Percentiles rank a stretch among this genome's conserved stretches.
Conservation (phyloP, 345 rosid genomes). For the Syzygium aromaticum region DNA sequence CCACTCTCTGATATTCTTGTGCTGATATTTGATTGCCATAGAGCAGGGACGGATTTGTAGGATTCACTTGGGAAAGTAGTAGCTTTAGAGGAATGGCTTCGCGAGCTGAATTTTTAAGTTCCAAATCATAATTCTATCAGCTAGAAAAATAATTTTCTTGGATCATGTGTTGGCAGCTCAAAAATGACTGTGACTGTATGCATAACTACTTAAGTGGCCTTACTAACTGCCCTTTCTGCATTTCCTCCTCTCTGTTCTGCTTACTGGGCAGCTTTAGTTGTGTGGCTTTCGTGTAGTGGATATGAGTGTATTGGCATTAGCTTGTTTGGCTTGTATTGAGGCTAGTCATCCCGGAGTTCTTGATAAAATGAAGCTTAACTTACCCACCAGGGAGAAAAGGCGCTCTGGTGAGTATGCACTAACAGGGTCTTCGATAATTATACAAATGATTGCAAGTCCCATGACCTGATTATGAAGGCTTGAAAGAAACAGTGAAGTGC, state of each 20-base stretch:
- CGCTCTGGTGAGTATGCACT: background rate
- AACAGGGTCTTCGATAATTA: background rate
- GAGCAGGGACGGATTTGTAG: background rate
- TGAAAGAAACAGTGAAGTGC: background rate
- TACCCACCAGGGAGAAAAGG: background rate
- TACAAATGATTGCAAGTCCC: background rate
- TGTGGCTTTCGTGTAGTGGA: background rate
- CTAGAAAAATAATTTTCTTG: background rate
- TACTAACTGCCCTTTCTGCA: background rate
- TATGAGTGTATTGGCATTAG: background rate
- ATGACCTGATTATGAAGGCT: background rate
- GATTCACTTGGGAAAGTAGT: background rate
- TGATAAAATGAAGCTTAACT: background rate
- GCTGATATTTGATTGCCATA: background rate
- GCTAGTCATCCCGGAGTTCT: background rate
- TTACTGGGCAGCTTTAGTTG: background rate
- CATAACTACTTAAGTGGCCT: background rate
- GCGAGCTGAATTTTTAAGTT: background rate
- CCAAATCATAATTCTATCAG: background rate
- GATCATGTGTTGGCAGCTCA: background rate
- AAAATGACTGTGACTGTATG: background rate
- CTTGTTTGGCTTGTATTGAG: background rate
- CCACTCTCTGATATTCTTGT: background rate
- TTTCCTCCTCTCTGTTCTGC: background rate
- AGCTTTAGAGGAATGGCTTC: background rate